These are phyloP conservation scores for Penicillium palitans DNA, from an alignment of 2,329 filamentous ascomycete genomes.

Conservation along the genomic window DNA sequence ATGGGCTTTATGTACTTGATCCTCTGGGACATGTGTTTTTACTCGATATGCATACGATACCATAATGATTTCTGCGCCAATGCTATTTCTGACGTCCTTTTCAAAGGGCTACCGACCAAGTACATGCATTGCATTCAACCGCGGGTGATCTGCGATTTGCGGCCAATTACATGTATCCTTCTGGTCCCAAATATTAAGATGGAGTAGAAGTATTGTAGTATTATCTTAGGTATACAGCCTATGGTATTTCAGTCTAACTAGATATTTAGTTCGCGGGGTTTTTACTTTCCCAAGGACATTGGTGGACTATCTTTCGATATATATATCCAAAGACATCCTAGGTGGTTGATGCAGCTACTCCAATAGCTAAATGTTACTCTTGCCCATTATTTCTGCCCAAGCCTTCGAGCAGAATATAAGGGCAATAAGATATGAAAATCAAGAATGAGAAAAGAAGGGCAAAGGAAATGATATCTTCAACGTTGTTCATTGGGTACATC, in stretches of 20 bases:
- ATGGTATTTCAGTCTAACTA: neutral
- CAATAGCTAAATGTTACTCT: neutral
- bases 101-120: neutral
- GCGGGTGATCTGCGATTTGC: neutral
- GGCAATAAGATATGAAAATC: too few relatives aligned
- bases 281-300: neutral
- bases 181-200: neutral
- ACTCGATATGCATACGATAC: slow-evolving; percentile 2
- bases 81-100: neutral
- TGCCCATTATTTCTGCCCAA: too few relatives aligned
- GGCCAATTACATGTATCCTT: neutral
- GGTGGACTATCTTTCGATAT: neutral
- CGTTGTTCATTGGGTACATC: neutral
- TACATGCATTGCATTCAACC: too few relatives aligned
- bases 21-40: neutral
- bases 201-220: neutral
- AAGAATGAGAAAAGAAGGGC: too few relatives aligned
- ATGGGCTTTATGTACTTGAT: neutral
- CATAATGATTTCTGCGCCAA: slow-evolving; percentile 1
- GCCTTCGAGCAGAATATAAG: too few relatives aligned
- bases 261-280: too few relatives aligned
- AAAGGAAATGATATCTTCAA: neutral
- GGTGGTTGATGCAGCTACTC: neutral
- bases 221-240: neutral
- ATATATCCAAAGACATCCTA: neutral